Evolutionary conservation across 2,329 filamentous ascomycete species (phyloP), one percentile per base, ranked within the genome.

Genomic region (Scleromitrula shiraiana): DNA sequence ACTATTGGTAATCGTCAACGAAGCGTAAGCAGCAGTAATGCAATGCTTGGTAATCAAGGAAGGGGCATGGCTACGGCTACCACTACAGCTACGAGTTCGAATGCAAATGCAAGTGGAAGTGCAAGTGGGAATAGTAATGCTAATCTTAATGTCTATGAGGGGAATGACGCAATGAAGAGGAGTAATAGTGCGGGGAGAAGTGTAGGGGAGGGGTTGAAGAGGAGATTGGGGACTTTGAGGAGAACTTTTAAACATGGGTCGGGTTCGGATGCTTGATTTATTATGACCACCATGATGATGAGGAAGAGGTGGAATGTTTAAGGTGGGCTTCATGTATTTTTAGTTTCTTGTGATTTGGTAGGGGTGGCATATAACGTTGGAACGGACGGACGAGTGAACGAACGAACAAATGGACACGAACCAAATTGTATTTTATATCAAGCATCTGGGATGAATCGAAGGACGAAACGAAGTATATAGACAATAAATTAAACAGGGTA

Each of bases 211-310:
- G 75, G 74, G 2, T 56, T 81, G 35, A 78, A 73, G 67, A 67
- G 69, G 35, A 69, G 75, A 14, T 69, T 80, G 44, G 76, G 75
- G 22, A 77, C 73, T 56, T 58, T 80, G 44, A 68, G 73, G 38
- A 67, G 67, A 45, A 71, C 67, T 53, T 60, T 59, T 43, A 56
- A 60, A 37, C 29, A 39, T 12, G 37, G 32, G 10, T 8, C 6
- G 17, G 17, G 15, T n/a, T n/a, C n/a, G 6, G 2, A 22, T 36
- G 15, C 33, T 36, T 9, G 17, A 36, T 36, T 36, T 36, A 17
- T 5, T 12, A 7, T 14, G 10, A n/a, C 7, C 15, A 33, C 10
- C 10, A 12, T 7, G 30, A 7, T 8, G 30, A 33, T 33, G 30
- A n/a, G n/a, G n/a, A 4, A 9, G n/a, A 19, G 15, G 6, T 10